Evolutionary conservation across 495 filamentous ascomycete genomes (phyloP).

Genomic region (Penicillium arizonense): DNA sequence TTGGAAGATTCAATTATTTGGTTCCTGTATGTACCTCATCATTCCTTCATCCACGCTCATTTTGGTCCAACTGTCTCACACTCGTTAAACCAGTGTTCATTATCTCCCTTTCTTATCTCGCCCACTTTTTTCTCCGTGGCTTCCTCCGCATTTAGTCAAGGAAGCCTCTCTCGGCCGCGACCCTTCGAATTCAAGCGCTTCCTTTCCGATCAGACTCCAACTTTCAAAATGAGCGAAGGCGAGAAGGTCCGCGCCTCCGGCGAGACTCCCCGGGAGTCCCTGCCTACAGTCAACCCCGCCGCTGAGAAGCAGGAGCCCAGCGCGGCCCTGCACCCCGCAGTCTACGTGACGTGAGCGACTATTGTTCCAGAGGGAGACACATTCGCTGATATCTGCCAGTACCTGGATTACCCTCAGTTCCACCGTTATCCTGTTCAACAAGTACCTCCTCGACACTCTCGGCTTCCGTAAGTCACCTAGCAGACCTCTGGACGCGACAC

Average conservation of each 20-base stretch:
- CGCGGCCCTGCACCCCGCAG: constrained; percentile 70
- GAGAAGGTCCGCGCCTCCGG: constrained; percentile 80
- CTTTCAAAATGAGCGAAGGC: constrained; percentile 60
- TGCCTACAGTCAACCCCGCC: constrained; percentile 77
- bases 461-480: constrained; percentile 69
- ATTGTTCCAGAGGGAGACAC: background rate
- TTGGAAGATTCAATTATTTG: background rate
- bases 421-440: constrained; percentile 97
- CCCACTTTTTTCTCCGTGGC: constrained; percentile 38
- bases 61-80: constrained; percentile 23
- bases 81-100: constrained; percentile 27
- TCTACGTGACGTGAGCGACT: constrained; percentile 80
- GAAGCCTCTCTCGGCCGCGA: constrained; percentile 48
- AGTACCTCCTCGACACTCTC: constrained; percentile 85
- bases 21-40: constrained; percentile 22
- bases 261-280: constrained; percentile 62
- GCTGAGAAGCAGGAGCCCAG: constrained; percentile 68
- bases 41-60: constrained; percentile 35
- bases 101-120: constrained; percentile 15
- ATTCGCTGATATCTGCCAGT: constrained; percentile 47
- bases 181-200: constrained; percentile 53
- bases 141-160: constrained; percentile 45
- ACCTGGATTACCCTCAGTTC: constrained; percentile 91
- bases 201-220: constrained; percentile 44
- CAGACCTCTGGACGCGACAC: background rate